A percentile compares a stretch with the other conserved stretches of the same genome.
These are phyloP conservation scores for Aureobasidium sp. DNA, from an alignment of 2,329 filamentous ascomycete genomes.

Conservation along the genomic window DNA sequence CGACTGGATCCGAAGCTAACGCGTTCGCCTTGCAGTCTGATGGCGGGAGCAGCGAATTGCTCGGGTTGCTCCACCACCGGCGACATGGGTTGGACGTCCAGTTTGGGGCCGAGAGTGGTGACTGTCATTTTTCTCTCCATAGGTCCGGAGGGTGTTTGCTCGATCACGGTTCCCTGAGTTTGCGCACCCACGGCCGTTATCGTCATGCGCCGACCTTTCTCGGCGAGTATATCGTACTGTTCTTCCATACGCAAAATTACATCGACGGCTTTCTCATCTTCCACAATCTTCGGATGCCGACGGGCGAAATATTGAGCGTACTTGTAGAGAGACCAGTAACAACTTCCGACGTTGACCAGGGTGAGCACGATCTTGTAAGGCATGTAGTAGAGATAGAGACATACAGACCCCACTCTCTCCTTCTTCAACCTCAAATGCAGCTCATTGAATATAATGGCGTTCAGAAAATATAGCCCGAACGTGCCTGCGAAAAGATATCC, in stretches of 20 bases:
- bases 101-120: not conserved
- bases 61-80: not conserved
- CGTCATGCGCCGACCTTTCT: conserved; percentile 19
- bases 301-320: conserved; percentile 43
- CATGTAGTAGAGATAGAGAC: conserved; percentile 38
- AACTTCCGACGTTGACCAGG: conserved; percentile 37
- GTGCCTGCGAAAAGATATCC: conserved; percentile 35
- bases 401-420: conserved; percentile 35
- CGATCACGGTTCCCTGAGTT: conserved; percentile 4
- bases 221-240: not conserved
- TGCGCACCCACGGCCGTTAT: conserved; percentile 18
- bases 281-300: conserved; percentile 43
- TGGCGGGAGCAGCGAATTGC: not conserved
- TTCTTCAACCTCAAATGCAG: conserved; percentile 41
- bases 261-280: conserved; percentile 37
- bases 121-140: conserved; percentile 3
- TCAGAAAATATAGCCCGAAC: conserved; percentile 36
- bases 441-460: conserved; percentile 44
- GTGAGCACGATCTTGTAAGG: conserved; percentile 41
- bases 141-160: not conserved
- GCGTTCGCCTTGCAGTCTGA: conserved; percentile 2
- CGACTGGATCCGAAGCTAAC: not conserved
- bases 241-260: conserved; percentile 19
- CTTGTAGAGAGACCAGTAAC: conserved; percentile 28
- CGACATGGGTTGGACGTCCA: not conserved